Percentiles rank a stretch among this genome's conserved stretches.
Conservation (phyloP, 2,329 filamentous ascomycete species). For the Aspergillus intermedius region DNA sequence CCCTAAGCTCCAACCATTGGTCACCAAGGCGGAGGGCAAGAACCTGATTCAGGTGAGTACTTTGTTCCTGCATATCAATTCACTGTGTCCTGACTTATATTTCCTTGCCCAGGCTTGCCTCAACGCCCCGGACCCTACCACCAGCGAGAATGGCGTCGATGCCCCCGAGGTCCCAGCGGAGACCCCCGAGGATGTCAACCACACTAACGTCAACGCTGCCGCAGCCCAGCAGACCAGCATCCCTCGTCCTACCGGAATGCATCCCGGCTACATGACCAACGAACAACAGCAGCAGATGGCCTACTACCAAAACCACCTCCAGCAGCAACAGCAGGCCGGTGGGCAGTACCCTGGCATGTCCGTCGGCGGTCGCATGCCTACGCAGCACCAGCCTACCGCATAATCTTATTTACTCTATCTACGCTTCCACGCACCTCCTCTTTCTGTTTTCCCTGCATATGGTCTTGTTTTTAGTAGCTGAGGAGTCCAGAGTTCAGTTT, state of each 20-base stretch:
- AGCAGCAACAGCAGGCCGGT: slow-evolving; percentile 60
- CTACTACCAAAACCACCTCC: slow-evolving; percentile 75
- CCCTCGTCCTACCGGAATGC: slow-evolving; percentile 60
- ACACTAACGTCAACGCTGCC: slow-evolving; percentile 63
- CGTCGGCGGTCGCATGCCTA: slow-evolving; percentile 68
- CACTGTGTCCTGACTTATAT: slow-evolving; percentile 2
- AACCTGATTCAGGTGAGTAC: slow-evolving; percentile 88
- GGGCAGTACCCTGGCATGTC: slow-evolving; percentile 71
- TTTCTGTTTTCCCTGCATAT: slow-evolving; percentile 4
- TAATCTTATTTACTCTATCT: slow-evolving; percentile 29
- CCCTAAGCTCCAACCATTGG: slow-evolving; percentile 93
- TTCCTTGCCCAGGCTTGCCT: slow-evolving; percentile 68
- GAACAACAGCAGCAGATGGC: slow-evolving; percentile 68
- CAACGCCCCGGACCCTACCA: slow-evolving; percentile 87
- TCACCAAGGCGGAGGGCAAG: slow-evolving; percentile 98
- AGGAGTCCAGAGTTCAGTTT: slow-evolving; percentile 19
- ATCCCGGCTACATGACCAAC: slow-evolving; percentile 62
- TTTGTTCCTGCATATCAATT: background rate
- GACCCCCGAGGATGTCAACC: slow-evolving; percentile 81
- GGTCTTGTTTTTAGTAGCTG: slow-evolving; percentile 13
- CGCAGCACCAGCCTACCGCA: slow-evolving; percentile 75
- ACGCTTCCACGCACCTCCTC: too few relatives aligned
- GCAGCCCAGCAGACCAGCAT: slow-evolving; percentile 58
- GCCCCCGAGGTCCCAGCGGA: slow-evolving; percentile 67
- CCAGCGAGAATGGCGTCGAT: slow-evolving; percentile 75